phyloP scores from a whole-genome alignment of 352 stramenopile genomes.

The Phytopythium sindhum region DNA sequence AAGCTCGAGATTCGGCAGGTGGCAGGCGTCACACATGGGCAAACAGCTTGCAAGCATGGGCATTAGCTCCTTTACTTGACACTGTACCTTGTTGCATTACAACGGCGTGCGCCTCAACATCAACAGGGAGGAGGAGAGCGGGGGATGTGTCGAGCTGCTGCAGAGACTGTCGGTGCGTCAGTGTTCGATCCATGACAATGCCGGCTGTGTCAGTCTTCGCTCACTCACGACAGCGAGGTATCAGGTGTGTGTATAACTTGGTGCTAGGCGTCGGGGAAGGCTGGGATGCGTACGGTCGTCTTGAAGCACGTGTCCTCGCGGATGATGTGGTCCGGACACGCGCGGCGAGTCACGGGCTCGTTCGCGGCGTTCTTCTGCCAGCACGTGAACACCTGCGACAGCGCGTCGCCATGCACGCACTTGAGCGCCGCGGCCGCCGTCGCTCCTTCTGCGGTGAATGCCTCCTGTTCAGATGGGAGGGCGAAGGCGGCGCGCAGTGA shows the following conservation, averaged over 20 bases:
- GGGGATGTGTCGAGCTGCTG: not conserved
- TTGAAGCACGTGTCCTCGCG: slow-evolving; percentile 69
- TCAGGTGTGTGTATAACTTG: too few relatives aligned
- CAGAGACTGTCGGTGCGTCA: not conserved
- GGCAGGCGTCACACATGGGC: not conserved
- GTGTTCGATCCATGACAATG: not conserved
- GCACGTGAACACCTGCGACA: slow-evolving; percentile 83
- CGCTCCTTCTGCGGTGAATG: not conserved
- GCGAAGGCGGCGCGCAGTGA: slow-evolving; percentile 48
- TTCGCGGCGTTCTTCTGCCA: slow-evolving; percentile 65
- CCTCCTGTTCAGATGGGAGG: slow-evolving; percentile 25
- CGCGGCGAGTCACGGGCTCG: slow-evolving; percentile 39
- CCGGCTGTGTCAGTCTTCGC: not conserved
- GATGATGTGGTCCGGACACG: slow-evolving; percentile 61
- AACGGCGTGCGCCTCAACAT: not conserved
- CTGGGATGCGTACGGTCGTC: slow-evolving; percentile 45
- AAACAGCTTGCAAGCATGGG: not conserved
- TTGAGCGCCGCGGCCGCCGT: slow-evolving; percentile 25
- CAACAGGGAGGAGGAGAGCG: not conserved
- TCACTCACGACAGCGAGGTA: not conserved
- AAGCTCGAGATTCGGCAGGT: not conserved
- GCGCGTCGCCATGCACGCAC: slow-evolving; percentile 31
- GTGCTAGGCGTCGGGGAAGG: slow-evolving; percentile 33
- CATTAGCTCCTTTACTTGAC: not conserved
- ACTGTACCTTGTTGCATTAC: not conserved